Percentiles rank a stretch among this genome's conserved stretches.
These are phyloP conservation scores for Dactylonectria estremocensis DNA, from an alignment of 2,329 filamentous ascomycete genomes.

Conservation along the genomic window DNA sequence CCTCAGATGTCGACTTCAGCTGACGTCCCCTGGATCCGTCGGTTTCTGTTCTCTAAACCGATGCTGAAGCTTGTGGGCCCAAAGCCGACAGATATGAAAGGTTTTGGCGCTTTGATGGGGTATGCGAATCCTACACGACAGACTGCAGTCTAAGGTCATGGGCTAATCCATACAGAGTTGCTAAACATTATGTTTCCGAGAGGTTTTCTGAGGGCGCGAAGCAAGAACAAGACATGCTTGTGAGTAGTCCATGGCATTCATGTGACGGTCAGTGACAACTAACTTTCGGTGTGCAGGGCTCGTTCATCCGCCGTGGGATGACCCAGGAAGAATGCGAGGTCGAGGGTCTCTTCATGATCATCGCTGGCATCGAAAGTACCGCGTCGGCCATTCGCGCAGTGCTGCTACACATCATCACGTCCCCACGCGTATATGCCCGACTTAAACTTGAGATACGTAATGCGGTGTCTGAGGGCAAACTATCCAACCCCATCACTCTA, in stretches of 20 bases:
- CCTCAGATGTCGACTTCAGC: constrained; percentile 34
- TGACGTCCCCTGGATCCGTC: constrained; percentile 44
- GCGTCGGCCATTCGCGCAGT: constrained; percentile 66
- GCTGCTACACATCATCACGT: constrained; percentile 64
- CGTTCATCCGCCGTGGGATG: constrained; percentile 52
- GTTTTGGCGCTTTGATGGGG: no score
- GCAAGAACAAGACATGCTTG: no score
- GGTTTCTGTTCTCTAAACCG: constrained; percentile 37
- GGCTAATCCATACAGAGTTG: no score
- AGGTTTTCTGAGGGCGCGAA: no score
- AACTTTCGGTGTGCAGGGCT: constrained; percentile 37
- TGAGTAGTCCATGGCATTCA: no score
- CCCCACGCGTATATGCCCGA: constrained; percentile 57
- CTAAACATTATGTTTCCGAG: no score
- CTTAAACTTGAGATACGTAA: no score
- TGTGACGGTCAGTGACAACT: no score
- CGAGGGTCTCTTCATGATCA: constrained; percentile 49
- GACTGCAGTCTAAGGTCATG: no score
- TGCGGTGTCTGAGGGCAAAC: constrained; percentile 43
- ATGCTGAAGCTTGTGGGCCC: constrained; percentile 44
- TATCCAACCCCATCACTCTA: constrained; percentile 51
- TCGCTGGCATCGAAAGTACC: constrained; percentile 54
- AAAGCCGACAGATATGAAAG: constrained; percentile 39
- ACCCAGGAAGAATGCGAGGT: constrained; percentile 48
- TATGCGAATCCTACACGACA: no score